These are phyloP conservation scores for Fusarium subglutinans DNA, from an alignment of 2,329 filamentous ascomycete species.

Conservation along the genomic window DNA sequence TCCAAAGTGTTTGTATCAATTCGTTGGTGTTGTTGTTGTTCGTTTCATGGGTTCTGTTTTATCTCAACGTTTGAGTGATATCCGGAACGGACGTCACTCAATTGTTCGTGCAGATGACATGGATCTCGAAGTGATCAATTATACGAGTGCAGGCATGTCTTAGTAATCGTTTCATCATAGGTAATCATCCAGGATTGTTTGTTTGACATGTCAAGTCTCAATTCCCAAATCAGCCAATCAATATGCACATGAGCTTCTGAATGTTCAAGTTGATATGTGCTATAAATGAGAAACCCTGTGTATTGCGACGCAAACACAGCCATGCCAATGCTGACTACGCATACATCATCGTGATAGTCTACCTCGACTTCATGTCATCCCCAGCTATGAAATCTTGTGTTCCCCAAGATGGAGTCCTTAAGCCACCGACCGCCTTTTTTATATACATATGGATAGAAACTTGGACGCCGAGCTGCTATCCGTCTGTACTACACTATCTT, in stretches of 20 bases:
- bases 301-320: neutral
- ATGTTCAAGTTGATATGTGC: too few species aligned
- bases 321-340: neutral
- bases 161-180: neutral
- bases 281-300: neutral
- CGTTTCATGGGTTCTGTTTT: neutral
- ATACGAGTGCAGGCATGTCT: neutral
- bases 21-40: neutral
- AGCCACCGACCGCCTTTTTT: neutral
- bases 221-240: neutral
- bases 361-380: neutral
- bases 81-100: neutral
- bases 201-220: neutral
- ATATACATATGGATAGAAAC: neutral
- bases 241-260: neutral
- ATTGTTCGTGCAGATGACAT: neutral
- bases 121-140: neutral
- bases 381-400: neutral
- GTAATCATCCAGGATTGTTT: neutral
- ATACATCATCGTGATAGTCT: neutral
- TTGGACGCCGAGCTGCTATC: constrained; percentile 5
- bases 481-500: neutral
- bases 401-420: neutral
- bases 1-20: neutral
- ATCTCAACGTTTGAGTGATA: neutral